phyloP scores from a whole-genome alignment of 108 stramenopile genomes.

The Stephanodiscus triporus region DNA sequence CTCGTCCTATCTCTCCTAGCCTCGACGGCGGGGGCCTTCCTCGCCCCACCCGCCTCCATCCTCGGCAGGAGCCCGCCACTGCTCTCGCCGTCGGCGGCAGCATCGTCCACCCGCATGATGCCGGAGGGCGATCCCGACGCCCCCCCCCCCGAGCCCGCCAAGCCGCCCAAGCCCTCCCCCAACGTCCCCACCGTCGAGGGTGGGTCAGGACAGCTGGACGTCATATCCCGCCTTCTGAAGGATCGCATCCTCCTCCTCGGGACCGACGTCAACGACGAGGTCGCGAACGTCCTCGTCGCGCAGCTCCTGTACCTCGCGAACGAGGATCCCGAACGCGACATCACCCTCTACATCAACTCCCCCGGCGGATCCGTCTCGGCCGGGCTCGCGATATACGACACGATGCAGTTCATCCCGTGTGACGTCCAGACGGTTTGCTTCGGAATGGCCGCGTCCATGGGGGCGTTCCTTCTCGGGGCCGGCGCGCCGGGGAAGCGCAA shows the following conservation, averaged over 20 bases:
- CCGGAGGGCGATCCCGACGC: conserved; percentile 54
- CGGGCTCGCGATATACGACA: conserved; percentile 97
- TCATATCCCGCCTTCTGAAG: conserved; percentile 89
- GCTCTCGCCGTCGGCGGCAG: too few relatives aligned
- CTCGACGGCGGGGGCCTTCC: too few relatives aligned
- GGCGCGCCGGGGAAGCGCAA: conserved; percentile 89
- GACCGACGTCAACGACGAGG: conserved; percentile 91
- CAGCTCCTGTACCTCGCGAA: conserved; percentile 95
- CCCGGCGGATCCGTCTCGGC: conserved; percentile 90
- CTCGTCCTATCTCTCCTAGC: too few relatives aligned
- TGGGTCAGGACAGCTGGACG: conserved; percentile 86
- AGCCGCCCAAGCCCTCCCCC: too few relatives aligned
- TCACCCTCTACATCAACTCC: conserved; percentile 96
- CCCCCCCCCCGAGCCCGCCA: too few relatives aligned
- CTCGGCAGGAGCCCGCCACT: too few relatives aligned
- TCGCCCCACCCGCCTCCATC: too few relatives aligned
- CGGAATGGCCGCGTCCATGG: conserved; percentile 97
- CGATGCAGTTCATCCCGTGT: conserved; percentile 97
- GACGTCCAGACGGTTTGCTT: conserved; percentile 96
- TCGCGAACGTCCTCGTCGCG: conserved; percentile 92
- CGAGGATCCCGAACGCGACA: conserved; percentile 92
- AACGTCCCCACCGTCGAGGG: conserved; percentile 75
- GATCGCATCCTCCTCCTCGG: conserved; percentile 94
- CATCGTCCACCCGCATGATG: too few relatives aligned
- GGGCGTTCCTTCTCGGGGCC: conserved; percentile 95